A percentile compares a stretch with the other conserved stretches of the same genome.
Conservation (phyloP, 1,284 basidiomycete species). For the Pterulicium gracile region DNA sequence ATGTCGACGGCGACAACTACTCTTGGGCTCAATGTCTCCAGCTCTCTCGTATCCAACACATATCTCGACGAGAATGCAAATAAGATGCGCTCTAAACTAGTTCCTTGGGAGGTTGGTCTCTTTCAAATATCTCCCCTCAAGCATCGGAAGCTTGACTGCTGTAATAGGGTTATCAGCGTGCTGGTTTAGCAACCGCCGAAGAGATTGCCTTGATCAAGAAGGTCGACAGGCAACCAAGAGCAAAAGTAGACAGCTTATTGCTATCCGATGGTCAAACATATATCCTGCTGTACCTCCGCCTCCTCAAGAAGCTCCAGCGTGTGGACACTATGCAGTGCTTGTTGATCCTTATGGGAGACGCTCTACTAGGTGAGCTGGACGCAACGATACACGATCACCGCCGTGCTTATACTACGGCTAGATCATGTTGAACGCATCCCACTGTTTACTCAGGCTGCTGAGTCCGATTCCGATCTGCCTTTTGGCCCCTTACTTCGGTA, state of each 20-base stretch:
- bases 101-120: constrained; percentile 84
- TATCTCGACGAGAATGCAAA: constrained; percentile 83
- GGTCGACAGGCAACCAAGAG: constrained; percentile 71
- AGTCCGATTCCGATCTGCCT: constrained; percentile 69
- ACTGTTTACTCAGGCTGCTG: constrained; percentile 52
- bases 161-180: constrained; percentile 84
- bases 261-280: constrained; percentile 76
- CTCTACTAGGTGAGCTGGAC: constrained; percentile 55
- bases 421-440: constrained; percentile 75
- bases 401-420: constrained; percentile 17
- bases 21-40: constrained; percentile 57
- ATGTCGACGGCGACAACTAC: constrained; percentile 11
- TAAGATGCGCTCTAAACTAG: constrained; percentile 83
- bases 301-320: constrained; percentile 88
- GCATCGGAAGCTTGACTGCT: constrained; percentile 10
- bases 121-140: constrained; percentile 1
- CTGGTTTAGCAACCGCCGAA: constrained; percentile 80
- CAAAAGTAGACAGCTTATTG: constrained; percentile 65
- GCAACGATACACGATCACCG: background rate
- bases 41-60: constrained; percentile 77
- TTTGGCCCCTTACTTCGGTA: constrained; percentile 80
- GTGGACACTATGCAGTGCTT: constrained; percentile 93
- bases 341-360: constrained; percentile 85
- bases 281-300: constrained; percentile 80
- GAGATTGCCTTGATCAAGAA: constrained; percentile 89